Conservation (phyloP, 768 basidiomycete species). For the Sistotremastrum niveocremeum region DNA sequence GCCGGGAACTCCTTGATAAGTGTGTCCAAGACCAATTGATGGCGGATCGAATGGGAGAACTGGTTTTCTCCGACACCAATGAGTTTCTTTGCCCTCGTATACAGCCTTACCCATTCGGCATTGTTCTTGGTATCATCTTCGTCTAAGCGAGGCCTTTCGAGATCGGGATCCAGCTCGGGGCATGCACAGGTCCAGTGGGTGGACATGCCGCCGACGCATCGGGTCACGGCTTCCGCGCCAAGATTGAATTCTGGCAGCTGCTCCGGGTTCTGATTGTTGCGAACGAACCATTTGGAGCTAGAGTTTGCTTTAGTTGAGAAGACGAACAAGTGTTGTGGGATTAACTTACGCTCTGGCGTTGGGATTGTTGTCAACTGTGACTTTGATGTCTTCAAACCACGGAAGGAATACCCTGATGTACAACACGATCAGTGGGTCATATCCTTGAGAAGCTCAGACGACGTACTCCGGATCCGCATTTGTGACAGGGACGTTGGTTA, state of each 20-base stretch:
- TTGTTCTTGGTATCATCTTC: constrained; percentile 1
- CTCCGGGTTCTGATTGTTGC: constrained; percentile 5
- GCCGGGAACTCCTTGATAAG: constrained; percentile 4
- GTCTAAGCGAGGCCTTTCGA: constrained; percentile 8
- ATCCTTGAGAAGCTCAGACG: no score
- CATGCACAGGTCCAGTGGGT: constrained; percentile 15
- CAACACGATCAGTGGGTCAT: no score
- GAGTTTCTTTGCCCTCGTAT: constrained; percentile 8
- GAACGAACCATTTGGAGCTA: not conserved
- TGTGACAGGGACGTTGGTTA: not conserved
- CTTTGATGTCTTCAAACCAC: no score
- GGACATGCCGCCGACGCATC: constrained; percentile 14
- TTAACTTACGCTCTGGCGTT: no score
- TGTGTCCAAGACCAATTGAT: constrained; percentile 10
- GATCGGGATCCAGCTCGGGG: constrained; percentile 4
- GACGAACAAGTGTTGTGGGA: no score
- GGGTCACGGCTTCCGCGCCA: constrained; percentile 12
- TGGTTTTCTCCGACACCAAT: constrained; percentile 8
- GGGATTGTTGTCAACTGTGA: no score
- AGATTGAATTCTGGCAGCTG: constrained; percentile 11
- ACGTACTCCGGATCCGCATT: no score
- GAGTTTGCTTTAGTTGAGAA: no score
- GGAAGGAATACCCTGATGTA: no score
- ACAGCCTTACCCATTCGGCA: constrained; percentile 9
- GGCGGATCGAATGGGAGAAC: constrained; percentile 14